Evolutionary conservation across 75 land plant genomes (phyloP).

Genomic region (Isoetes taiwanensis): DNA sequence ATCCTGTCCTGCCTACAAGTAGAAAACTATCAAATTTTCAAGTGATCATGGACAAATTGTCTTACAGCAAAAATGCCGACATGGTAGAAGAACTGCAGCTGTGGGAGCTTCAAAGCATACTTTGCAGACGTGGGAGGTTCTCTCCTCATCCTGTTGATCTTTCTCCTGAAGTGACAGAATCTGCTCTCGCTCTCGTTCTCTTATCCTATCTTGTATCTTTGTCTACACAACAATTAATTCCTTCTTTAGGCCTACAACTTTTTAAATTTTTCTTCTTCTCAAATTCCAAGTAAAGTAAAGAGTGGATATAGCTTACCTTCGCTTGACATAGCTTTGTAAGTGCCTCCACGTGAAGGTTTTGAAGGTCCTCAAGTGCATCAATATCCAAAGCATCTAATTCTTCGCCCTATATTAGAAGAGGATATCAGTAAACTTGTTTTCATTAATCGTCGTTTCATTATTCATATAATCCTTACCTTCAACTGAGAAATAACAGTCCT

Average conservation of each 20-base stretch:
- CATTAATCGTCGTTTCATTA: not conserved
- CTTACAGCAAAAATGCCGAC: slow-evolving; percentile 86
- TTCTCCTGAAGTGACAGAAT: no score
- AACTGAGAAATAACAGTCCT: not conserved
- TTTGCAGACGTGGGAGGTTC: slow-evolving; percentile 72
- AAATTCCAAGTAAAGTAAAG: not conserved
- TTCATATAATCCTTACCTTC: not conserved
- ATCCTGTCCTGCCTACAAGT: no score
- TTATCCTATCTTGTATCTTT: slow-evolving; percentile 1
- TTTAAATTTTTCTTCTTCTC: not conserved
- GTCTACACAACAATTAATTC: not conserved
- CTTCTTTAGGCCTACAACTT: no score
- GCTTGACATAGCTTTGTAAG: slow-evolving; percentile 4
- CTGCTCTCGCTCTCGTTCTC: no score
- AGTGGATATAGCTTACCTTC: not conserved
- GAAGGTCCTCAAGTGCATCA: not conserved
- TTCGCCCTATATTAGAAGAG: not conserved
- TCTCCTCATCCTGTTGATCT: no score
- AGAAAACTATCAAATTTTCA: no score
- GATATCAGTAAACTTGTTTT: no score
- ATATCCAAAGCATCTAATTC: not conserved
- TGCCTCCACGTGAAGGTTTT: slow-evolving; percentile 2
- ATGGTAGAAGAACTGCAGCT: slow-evolving; percentile 79
- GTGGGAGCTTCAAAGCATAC: slow-evolving; percentile 72
- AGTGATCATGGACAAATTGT: no score